Evolutionary conservation across 1,284 basidiomycete species (phyloP).

Genomic region (Tranzscheliella williamsii): DNA sequence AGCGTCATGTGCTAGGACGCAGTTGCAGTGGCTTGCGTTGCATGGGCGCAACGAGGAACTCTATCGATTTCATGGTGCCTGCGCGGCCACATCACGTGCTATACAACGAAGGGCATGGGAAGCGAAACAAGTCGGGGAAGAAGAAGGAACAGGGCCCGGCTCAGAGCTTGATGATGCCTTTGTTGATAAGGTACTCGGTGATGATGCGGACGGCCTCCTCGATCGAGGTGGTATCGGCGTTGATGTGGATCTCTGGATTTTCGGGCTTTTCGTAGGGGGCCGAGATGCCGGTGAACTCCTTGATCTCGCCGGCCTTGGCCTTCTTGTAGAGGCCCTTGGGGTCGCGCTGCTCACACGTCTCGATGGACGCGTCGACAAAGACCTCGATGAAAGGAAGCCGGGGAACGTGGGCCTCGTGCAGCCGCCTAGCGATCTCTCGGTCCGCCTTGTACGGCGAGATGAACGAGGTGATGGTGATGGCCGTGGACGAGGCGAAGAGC

Average conservation of each 20-base stretch:
- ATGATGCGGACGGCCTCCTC: conserved; percentile 79
- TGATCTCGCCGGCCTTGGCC: conserved; percentile 92
- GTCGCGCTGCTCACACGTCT: conserved; percentile 86
- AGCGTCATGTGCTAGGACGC: too few relatives aligned
- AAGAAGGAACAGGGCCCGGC: too few relatives aligned
- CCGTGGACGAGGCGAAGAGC: conserved; percentile 85
- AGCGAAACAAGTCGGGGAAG: too few relatives aligned
- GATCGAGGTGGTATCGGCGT: conserved; percentile 80
- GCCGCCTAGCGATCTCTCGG: conserved; percentile 77
- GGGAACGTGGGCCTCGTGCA: conserved; percentile 70
- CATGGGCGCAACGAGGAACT: too few relatives aligned
- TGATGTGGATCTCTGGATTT: conserved; percentile 87
- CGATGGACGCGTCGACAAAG: conserved; percentile 87
- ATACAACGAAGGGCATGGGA: too few relatives aligned
- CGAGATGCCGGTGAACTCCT: conserved; percentile 97
- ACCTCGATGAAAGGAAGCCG: conserved; percentile 83
- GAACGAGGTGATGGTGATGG: conserved; percentile 89
- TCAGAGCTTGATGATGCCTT: conserved; percentile 61
- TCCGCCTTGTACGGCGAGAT: conserved; percentile 94
- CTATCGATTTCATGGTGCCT: too few relatives aligned
- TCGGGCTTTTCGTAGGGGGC: conserved; percentile 93
- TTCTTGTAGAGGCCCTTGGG: conserved; percentile 99
- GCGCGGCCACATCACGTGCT: too few relatives aligned
- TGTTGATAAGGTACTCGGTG: conserved; percentile 75
- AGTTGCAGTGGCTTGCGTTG: too few relatives aligned